Conservation (phyloP, 208 protist genomes). For the Trichomonas gallinae region DNA sequence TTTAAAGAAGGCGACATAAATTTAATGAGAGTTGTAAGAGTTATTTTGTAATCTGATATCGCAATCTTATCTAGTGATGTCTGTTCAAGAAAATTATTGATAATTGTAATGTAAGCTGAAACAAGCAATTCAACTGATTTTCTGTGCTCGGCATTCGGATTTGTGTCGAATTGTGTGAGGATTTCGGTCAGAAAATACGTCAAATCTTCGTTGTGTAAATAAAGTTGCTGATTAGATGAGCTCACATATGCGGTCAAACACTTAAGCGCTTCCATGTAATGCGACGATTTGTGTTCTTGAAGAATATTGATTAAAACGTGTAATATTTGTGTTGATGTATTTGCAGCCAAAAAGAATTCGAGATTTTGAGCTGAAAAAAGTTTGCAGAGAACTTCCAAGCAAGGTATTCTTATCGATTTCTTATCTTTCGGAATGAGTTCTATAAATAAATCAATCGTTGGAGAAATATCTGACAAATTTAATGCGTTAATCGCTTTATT, state of each 20-base stretch:
- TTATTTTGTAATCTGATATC: background rate
- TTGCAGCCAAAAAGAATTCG: background rate
- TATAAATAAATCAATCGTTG: background rate
- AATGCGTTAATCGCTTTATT: background rate
- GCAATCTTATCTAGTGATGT: background rate
- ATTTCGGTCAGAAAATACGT: background rate
- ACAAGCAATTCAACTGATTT: background rate
- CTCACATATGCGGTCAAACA: background rate
- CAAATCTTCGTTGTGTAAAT: background rate
- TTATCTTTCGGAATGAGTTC: background rate
- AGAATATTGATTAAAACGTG: background rate
- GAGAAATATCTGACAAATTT: background rate
- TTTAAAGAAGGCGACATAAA: background rate
- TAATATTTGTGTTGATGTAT: background rate
- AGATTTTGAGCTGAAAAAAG: background rate
- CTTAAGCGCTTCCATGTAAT: background rate
- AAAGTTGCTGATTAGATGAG: background rate
- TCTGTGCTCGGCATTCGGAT: background rate
- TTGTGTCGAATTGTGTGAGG: background rate
- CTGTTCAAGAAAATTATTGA: background rate
- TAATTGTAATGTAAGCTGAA: background rate
- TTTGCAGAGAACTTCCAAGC: background rate
- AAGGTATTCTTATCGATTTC: background rate
- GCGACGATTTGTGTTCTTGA: background rate
- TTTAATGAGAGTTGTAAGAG: background rate